phyloP scores from a whole-genome alignment of 2,329 filamentous ascomycete species.

The Lasiodiplodia gonubiensis region DNA sequence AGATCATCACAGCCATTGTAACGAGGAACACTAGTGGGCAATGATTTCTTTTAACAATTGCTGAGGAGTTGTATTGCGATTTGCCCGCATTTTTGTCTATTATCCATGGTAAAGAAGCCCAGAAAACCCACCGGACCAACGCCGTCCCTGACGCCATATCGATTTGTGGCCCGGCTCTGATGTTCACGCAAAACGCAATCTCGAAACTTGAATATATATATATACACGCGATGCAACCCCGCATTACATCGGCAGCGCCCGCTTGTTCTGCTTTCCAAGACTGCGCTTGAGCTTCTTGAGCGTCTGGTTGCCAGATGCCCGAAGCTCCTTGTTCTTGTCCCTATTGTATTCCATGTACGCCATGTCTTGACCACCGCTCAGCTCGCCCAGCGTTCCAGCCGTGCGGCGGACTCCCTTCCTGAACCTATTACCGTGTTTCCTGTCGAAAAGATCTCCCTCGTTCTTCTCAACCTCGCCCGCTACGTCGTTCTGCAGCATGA shows the following conservation, averaged over 20 bases:
- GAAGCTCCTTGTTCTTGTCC: constrained; percentile 29
- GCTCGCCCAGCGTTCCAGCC: constrained; percentile 81
- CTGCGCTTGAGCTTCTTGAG: constrained; percentile 27
- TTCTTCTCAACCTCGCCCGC: constrained; percentile 74
- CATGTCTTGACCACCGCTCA: constrained; percentile 95
- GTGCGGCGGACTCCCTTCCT: constrained; percentile 73
- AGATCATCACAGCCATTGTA: no score
- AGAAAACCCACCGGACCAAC: not conserved
- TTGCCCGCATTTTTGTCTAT: not conserved
- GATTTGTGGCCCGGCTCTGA: not conserved
- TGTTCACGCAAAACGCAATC: not conserved
- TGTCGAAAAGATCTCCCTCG: constrained; percentile 69
- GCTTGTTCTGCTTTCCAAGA: constrained; percentile 25
- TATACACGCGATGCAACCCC: not conserved
- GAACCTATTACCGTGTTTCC: constrained; percentile 48
- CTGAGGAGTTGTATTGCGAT: not conserved
- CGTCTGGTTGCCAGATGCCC: constrained; percentile 19
- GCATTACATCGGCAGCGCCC: not conserved
- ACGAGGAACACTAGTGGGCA: no score
- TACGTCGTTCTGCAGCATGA: constrained; percentile 79
- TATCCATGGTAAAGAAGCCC: no score
- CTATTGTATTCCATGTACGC: constrained; percentile 65
- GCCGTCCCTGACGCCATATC: not conserved
- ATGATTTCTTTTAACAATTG: no score
- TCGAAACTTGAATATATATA: not conserved